Evolutionary conservation across 805 yeast species (phyloP), one percentile per base, ranked within the genome.

Genomic region (Zygotorulaspora chibaensis): DNA sequence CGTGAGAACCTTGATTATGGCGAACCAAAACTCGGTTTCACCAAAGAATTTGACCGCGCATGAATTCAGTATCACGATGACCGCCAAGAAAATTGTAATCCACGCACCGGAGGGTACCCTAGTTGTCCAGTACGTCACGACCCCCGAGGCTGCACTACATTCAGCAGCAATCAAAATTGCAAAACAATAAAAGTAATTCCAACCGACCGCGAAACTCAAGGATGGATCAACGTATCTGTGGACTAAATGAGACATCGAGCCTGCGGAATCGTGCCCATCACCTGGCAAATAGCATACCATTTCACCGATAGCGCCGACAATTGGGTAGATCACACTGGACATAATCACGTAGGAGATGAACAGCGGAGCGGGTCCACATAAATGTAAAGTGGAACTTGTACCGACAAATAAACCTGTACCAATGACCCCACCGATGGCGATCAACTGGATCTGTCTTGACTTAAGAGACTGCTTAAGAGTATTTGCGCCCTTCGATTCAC

Each of bases 341-440:
- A 85, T 74, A 38, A 81, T 66, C 20, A 79, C 51, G 59, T 84
- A 86, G 10, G 88, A 80, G 18, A 79, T 68, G 31, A 86, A 71
- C 30, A 80, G 53, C 25, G 77, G 78, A 1, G 83, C 86, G n/a
- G 93, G 91, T 23, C 93, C 93, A 61, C 87, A 85, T 27, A 73
- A 69, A 15, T 73, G 54, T 42, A 85, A 66, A 2, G 86, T 76
- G 13, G 73, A 65, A 48, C 87, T 86, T 2, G 88, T 76, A 59
- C 88, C 87, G 27, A 87, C 84, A 50, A 87, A 80, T 42, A 87
- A 71, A 59, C 93, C 95, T 8, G 91, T 83, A 56, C 95, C 96
- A 54, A 87, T 85, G 48, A 84, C 76, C 35, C 91, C 90, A 54
- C 91, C 93, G 50, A 86, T 72, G 41, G 93, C 89, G 69, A 86